These are phyloP conservation scores for Termitomyces sp. DNA, from an alignment of 768 basidiomycete genomes.

Conservation along the genomic window DNA sequence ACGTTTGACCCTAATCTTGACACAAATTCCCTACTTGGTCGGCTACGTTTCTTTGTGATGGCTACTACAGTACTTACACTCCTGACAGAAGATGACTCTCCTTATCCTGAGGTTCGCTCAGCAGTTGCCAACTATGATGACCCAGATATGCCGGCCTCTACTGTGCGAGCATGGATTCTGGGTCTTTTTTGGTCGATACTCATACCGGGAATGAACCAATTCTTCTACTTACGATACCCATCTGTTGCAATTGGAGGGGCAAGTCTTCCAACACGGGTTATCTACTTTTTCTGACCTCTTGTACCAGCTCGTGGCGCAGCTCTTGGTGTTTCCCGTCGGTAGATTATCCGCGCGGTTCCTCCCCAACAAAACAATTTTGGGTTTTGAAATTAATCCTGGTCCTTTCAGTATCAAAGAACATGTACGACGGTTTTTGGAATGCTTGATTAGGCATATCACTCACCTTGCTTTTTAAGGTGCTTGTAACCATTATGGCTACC, in stretches of 20 bases:
- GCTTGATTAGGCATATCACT: neutral
- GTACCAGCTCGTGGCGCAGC: slow-evolving; percentile 56
- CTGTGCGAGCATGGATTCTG: slow-evolving; percentile 56
- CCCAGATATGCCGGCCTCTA: slow-evolving; percentile 52
- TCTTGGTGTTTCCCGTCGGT: slow-evolving; percentile 67
- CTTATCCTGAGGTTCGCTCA: slow-evolving; percentile 79
- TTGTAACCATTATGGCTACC: slow-evolving; percentile 65
- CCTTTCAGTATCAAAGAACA: slow-evolving; percentile 73
- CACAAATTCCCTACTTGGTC: slow-evolving; percentile 20
- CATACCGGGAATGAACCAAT: slow-evolving; percentile 72
- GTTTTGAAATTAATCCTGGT: slow-evolving; percentile 65
- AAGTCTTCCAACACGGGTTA: slow-evolving; percentile 18
- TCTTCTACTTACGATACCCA: slow-evolving; percentile 72
- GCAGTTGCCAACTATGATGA: slow-evolving; percentile 75
- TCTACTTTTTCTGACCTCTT: neutral
- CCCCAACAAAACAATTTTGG: slow-evolving; percentile 49
- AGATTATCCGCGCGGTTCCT: slow-evolving; percentile 59
- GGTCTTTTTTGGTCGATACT: slow-evolving; percentile 54
- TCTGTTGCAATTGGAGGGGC: slow-evolving; percentile 53
- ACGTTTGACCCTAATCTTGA: slow-evolving; percentile 34
- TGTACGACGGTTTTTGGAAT: slow-evolving; percentile 16
- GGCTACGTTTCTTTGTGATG: neutral
- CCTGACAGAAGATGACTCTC: slow-evolving; percentile 60
- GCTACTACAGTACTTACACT: neutral
- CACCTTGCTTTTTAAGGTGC: slow-evolving; percentile 30